Evolutionary conservation across 768 basidiomycete species (phyloP), one percentile per base, ranked within the genome.

Genomic region (Naganishia vishniacii): DNA sequence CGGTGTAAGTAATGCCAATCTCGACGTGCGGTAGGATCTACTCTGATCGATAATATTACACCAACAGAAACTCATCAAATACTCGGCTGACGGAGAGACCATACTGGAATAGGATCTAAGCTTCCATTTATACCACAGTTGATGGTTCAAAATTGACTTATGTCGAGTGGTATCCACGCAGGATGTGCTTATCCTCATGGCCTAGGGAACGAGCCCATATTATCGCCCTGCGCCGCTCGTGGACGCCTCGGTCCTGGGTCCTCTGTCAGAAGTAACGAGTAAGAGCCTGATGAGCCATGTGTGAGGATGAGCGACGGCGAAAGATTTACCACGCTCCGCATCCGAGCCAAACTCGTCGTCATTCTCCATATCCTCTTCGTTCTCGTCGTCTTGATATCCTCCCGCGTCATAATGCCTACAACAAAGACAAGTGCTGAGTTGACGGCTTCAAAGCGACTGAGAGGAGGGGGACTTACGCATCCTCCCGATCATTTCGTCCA

Each of bases 401-500:
- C 64, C 68, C 11, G 72, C 72, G 25, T 72, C 51, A 62, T 72
- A 67, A 49, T 51, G 48, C 23, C 59, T 63, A 58, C 34, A 26
- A 15, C 48, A 2, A 32, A 44, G 4, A 18, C 15, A 48, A 8
- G 16, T 26, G 6, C 23, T 13, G n/a, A 67, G 20, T 40, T 15
- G 15, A 2, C 26, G n/a, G 23, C 3, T 12, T 31, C 51, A 47
- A n/a, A n/a, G n/a, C 3, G 13, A 18, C 23, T 4, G 23, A 16
- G 15, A 18, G 15, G 18, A 31, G 44, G 18, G 25, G n/a, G 4
- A 61, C 73, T 61, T 49, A 73, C 72, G 69, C 66, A 64, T 77
- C 75, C 59, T 75, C 73, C 56, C 75, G 51, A 59, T 75, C 75
- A 45, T 74, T 75, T 29, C 64, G 63, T 20, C 72, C 66, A 67